Percentiles rank a stretch among this genome's conserved stretches.
Conservation (phyloP, 2,329 filamentous ascomycete species). For the Colletotrichum tropicale region DNA sequence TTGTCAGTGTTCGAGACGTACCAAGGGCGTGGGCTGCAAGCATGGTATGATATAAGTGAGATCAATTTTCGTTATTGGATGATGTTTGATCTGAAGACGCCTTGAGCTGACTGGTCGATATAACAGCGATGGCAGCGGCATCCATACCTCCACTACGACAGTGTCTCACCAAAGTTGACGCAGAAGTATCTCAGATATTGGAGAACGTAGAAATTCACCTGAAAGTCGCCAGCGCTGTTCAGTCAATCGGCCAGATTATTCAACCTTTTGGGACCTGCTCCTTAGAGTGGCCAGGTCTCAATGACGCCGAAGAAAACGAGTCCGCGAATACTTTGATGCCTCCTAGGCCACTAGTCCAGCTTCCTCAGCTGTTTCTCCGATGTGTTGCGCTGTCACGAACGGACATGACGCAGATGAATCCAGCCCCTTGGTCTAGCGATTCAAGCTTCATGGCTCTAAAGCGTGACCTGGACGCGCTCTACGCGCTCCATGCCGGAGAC, state of each 20-base stretch:
- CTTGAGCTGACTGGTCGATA: neutral
- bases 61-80: neutral
- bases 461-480: neutral
- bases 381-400: neutral
- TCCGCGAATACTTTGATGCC: neutral
- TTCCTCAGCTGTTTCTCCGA: rapidly evolving
- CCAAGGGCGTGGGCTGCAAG: neutral
- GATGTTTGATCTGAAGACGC: neutral
- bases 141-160: neutral
- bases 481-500: neutral
- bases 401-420: neutral
- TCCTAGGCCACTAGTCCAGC: rapidly evolving
- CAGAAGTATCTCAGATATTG: neutral
- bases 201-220: neutral
- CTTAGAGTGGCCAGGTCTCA: rapidly evolving
- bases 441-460: neutral
- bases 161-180: neutral
- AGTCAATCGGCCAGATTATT: neutral
- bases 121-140: neutral
- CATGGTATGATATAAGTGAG: neutral
- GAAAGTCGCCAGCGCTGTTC: neutral
- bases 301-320: neutral
- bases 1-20: neutral
- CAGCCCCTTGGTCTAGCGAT: neutral
- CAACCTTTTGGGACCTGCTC: neutral